These are phyloP conservation scores for Aristolochia contorta DNA, from an alignment of 164 flowering plant species.

Conservation along the genomic window DNA sequence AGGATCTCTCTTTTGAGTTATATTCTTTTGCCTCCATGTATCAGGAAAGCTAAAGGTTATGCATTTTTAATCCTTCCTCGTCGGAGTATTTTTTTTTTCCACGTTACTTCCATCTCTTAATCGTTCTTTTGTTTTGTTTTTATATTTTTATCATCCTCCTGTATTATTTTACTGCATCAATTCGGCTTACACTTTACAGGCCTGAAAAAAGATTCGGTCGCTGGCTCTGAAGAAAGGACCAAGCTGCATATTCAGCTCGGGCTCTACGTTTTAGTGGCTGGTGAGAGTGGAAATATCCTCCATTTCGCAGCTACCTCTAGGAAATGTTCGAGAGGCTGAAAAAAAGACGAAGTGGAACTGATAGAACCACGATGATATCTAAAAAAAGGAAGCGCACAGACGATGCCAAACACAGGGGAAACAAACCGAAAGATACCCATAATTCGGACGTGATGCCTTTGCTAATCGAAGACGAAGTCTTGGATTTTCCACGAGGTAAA, in stretches of 20 bases:
- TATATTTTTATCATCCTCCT: too few species aligned
- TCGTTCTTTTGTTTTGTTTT: too few species aligned
- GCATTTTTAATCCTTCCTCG: too few species aligned
- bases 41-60: too few species aligned
- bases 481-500: slow-evolving; percentile 8
- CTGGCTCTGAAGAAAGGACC: neutral
- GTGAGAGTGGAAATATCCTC: neutral
- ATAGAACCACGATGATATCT: slow-evolving; percentile 3
- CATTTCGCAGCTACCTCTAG: slow-evolving; percentile 2
- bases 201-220: neutral
- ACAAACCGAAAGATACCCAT: neutral
- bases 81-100: too few species aligned
- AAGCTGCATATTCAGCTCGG: neutral
- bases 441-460: neutral
- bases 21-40: too few species aligned
- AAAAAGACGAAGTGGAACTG: slow-evolving; percentile 1
- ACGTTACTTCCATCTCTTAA: too few species aligned
- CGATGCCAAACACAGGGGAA: neutral
- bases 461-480: slow-evolving; percentile 3
- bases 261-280: neutral
- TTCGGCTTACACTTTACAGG: too few species aligned
- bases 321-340: neutral
- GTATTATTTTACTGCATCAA: too few species aligned
- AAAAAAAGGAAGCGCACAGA: neutral
- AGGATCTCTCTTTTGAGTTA: too few species aligned